These are phyloP conservation scores for Taxillus chinensis DNA, from an alignment of 164 flowering plant species.

Conservation along the genomic window DNA sequence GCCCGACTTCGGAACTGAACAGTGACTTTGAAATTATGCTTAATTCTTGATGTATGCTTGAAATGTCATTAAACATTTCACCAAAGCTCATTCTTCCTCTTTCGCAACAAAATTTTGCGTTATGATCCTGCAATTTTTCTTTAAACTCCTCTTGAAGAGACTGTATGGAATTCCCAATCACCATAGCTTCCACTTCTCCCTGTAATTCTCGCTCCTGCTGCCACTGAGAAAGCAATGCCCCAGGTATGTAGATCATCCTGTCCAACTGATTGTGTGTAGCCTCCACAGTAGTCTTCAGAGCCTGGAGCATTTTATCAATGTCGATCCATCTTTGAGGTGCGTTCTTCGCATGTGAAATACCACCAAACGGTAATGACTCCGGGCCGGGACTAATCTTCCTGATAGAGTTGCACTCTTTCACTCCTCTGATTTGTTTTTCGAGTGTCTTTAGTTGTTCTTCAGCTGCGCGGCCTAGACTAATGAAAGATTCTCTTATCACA, in stretches of 20 bases:
- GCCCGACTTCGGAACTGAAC: constrained; percentile 33
- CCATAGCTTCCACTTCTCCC: constrained; percentile 43
- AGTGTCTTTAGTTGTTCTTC: constrained; percentile 35
- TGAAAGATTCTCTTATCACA: constrained; percentile 18
- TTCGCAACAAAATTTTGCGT: constrained; percentile 15
- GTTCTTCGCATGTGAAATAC: constrained; percentile 21
- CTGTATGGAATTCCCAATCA: constrained; percentile 29
- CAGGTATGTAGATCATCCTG: constrained; percentile 18
- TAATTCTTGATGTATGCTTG: constrained; percentile 48
- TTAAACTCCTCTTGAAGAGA: constrained; percentile 35
- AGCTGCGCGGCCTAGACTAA: constrained; percentile 18
- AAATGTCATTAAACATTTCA: constrained; percentile 37
- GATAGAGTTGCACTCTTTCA: constrained; percentile 17
- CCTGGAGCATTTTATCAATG: constrained; percentile 24
- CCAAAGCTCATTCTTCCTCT: constrained; percentile 14
- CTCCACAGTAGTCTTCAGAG: constrained; percentile 24
- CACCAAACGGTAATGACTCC: constrained; percentile 26
- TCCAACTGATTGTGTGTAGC: constrained; percentile 18
- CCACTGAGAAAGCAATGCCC: constrained; percentile 24
- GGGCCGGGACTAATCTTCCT: constrained; percentile 26
- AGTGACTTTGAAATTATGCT: constrained; percentile 40
- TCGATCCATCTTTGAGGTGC: constrained; percentile 16
- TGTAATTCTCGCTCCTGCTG: constrained; percentile 32
- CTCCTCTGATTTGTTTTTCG: constrained; percentile 24
- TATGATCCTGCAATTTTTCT: constrained; percentile 25